These are phyloP conservation scores for Thalassiosira hispida DNA, from an alignment of 352 stramenopile species.

Conservation along the genomic window DNA sequence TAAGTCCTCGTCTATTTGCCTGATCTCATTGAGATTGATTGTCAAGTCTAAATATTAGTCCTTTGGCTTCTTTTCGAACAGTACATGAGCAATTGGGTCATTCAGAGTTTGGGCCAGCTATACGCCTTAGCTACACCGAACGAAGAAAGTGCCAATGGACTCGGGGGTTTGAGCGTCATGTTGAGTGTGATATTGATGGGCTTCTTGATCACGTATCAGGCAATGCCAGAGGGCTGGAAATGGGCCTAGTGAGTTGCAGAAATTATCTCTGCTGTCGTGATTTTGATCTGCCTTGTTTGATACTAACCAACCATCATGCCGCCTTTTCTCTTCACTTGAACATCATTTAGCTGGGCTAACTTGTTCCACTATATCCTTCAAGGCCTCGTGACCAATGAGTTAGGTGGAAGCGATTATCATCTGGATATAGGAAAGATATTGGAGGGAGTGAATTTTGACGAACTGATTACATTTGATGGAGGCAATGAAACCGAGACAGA, in stretches of 20 bases:
- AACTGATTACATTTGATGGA: slow-evolving; percentile 32
- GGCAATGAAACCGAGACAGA: slow-evolving; percentile 8
- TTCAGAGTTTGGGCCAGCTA: slow-evolving; percentile 45
- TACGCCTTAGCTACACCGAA: slow-evolving; percentile 56
- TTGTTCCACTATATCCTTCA: slow-evolving; percentile 61
- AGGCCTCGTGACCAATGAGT: slow-evolving; percentile 60
- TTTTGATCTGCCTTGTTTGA: not conserved
- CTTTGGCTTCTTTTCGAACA: not conserved
- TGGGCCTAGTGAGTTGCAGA: slow-evolving; percentile 50
- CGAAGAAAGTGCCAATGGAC: slow-evolving; percentile 58
- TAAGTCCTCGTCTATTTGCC: not conserved
- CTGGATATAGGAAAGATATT: slow-evolving; percentile 43
- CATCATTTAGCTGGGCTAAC: slow-evolving; percentile 47
- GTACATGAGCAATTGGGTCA: slow-evolving; percentile 48
- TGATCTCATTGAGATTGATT: not conserved
- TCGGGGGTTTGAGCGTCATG: slow-evolving; percentile 54
- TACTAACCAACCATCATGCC: not conserved
- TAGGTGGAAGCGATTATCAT: slow-evolving; percentile 42
- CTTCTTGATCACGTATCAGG: slow-evolving; percentile 49
- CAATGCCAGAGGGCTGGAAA: slow-evolving; percentile 54
- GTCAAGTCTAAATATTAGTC: not conserved
- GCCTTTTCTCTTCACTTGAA: not conserved
- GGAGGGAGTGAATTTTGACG: slow-evolving; percentile 11
- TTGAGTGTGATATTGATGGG: slow-evolving; percentile 55
- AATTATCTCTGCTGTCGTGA: not conserved